Evolutionary conservation across 352 stramenopile genomes (phyloP), one percentile per base, ranked within the genome.

Genomic region (Globisporangium sylvaticum): DNA sequence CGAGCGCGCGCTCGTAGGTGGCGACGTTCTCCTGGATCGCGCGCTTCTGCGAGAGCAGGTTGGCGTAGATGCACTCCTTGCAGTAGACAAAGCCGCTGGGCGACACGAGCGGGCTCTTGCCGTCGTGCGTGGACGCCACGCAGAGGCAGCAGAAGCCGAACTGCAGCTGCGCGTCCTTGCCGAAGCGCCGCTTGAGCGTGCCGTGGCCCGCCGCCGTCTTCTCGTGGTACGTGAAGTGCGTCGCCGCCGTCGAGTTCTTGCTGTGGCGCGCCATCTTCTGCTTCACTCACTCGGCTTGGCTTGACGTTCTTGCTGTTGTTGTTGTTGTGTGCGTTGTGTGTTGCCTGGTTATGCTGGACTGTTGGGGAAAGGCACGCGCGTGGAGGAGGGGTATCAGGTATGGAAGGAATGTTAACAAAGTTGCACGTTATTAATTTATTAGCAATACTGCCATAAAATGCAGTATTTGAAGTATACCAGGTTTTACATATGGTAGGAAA

Each of bases 21-120:
- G 77, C 69, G 25, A 82, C 20, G 32, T 87, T 84, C 32, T 92
- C 81, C 59, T 94, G 85, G 70, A 93, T 93, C 24, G 84, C 66
- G 59, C 85, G 86, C 70, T 95, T 95, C 64, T 95, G 88, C 10
- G 84, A 76, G 34, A 95, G 74, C 27, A 95, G 70, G 68, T 95
- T 95, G 32, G 83, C 74, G 78, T 95, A 95, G 66, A 95, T 94
- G 70, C 88, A 95, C 71, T 93, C 88, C 62, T 94, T 94, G 75
- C 88, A 95, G 71, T 88, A 95, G 18, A 95, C 67, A 56, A 81
- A 95, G 32, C 88, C 88, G 22, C 71, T 78, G 1, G 86, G 88
- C 12, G 82, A 93, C 59, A 83, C 78, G 7, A 92, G 73, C n/a
- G 88, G 84, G 32, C 73, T 76, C 63, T 87, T 84, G 61, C 73